phyloP scores from a whole-genome alignment of 441 rosid genomes.

The Croton setiger region DNA sequence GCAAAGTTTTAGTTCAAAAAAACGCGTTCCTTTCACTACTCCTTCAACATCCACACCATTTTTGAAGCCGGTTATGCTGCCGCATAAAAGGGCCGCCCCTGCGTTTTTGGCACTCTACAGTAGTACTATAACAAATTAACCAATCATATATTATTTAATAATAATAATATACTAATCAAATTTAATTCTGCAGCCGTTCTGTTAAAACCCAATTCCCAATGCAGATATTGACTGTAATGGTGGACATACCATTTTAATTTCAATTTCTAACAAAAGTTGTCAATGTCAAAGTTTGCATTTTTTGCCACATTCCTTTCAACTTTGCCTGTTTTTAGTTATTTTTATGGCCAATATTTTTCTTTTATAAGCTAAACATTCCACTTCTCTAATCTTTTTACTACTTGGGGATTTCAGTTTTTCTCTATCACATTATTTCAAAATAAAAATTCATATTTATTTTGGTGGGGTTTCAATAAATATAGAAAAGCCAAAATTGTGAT shows the following conservation, averaged over 20 bases:
- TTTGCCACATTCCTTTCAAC: too few relatives aligned
- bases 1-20: constrained; percentile 27
- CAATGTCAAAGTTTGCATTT: constrained; percentile 19
- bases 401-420: too few relatives aligned
- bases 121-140: neutral
- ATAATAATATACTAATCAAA: too few relatives aligned
- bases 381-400: too few relatives aligned
- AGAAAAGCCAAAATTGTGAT: too few relatives aligned
- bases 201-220: constrained; percentile 4
- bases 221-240: neutral
- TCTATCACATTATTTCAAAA: too few relatives aligned
- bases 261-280: too few relatives aligned
- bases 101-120: constrained; percentile 50
- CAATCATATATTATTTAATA: neutral
- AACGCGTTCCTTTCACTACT: constrained; percentile 32
- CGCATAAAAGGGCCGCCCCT: constrained; percentile 47
- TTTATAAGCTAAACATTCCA: too few relatives aligned
- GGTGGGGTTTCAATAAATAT: too few relatives aligned
- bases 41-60: constrained; percentile 20
- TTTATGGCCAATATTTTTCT: too few relatives aligned
- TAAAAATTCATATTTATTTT: too few relatives aligned
- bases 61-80: constrained; percentile 66
- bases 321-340: too few relatives aligned
- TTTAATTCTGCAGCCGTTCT: neutral
- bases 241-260: neutral